Base-by-base conservation (phyloP, 768 basidiomycete species). In the Pleurotus giganteus region DNA sequence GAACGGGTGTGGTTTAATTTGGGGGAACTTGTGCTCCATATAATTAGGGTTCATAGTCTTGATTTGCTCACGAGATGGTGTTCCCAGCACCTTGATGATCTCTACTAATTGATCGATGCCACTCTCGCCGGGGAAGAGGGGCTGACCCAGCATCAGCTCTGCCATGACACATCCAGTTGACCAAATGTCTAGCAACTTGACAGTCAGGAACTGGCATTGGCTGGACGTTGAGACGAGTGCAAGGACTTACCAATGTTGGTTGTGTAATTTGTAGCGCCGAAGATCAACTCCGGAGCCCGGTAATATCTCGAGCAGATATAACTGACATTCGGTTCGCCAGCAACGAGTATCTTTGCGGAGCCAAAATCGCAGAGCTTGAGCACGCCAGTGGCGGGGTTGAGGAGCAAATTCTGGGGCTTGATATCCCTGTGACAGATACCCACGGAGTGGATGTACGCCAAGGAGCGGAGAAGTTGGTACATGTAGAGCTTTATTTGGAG, bases 21-120 rank as follows among this genome's bases (percentile, higher is more conserved):
- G 96, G 1, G 97, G 97, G 79, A 99, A 99, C 74, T 98, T 98
- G 84, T 99, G 97, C 69, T 99, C 97, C 97, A 98, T 98, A 75
- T 99, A 99, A 77, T 99, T 99, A 53, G 97, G 97, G 74, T 99
- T 99, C 97, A 99, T 99, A 62, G 97, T 98, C 86, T 99, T 98
- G 83, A 99, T 99, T 73, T 99, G 97, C 69, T 98, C 97, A 62
- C 96, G 80, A 56, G 97, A 95, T 2, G 97, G 97, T 19, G 97
- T 99, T 13, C 97, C 97, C 52, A 99, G 84, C 41, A 99, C 94
- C 72, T 99, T 99, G 86, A 99, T 99, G 64, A 99, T 99, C 75
- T 99, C 97, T 55, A 99, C 97, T 65, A 99, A 71, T 75, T 99
- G 97, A 74, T 99, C 97, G 66, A 99, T 99, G 21, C 96, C 95